These are phyloP conservation scores for Candolleomyces eurysporus DNA, from an alignment of 768 basidiomycete genomes.

Conservation along the genomic window DNA sequence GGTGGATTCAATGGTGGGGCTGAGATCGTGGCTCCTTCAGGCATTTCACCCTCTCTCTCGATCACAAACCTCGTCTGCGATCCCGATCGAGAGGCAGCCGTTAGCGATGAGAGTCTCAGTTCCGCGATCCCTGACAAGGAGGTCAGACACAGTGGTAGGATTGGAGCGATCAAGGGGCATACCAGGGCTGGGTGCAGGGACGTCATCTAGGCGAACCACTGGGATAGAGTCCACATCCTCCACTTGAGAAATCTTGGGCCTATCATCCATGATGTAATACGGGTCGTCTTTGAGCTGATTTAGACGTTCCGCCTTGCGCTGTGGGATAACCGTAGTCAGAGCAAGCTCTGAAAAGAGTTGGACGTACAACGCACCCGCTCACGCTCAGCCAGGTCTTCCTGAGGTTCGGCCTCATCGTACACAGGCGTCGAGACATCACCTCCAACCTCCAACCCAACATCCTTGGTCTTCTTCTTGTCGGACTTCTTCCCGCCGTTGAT, in stretches of 20 bases:
- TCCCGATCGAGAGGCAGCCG: conserved; percentile 36
- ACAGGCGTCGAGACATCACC: conserved; percentile 33
- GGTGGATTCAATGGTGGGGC: conserved; percentile 18
- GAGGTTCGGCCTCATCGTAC: conserved; percentile 45
- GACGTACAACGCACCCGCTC: conserved; percentile 51
- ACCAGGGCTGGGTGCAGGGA: conserved; percentile 49
- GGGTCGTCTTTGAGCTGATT: conserved; percentile 84
- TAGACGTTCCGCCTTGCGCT: conserved; percentile 76
- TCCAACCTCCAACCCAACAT: conserved; percentile 15
- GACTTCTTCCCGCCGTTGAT: conserved; percentile 18
- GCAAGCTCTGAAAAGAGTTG: neutral
- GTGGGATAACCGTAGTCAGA: conserved; percentile 2
- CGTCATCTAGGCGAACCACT: conserved; percentile 77
- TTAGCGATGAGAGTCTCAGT: conserved; percentile 45
- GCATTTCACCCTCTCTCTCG: conserved; percentile 86
- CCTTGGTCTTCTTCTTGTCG: conserved; percentile 29
- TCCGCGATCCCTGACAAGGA: conserved; percentile 22
- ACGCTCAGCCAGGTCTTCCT: conserved; percentile 57
- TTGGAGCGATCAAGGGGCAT: neutral
- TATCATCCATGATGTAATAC: conserved; percentile 81
- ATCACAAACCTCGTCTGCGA: conserved; percentile 52
- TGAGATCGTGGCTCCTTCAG: conserved; percentile 45
- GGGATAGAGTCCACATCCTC: conserved; percentile 91
- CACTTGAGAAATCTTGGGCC: conserved; percentile 31
- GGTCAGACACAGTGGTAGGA: neutral